Conservation (phyloP, 495 filamentous ascomycete species). For the Xylaria sp. region DNA sequence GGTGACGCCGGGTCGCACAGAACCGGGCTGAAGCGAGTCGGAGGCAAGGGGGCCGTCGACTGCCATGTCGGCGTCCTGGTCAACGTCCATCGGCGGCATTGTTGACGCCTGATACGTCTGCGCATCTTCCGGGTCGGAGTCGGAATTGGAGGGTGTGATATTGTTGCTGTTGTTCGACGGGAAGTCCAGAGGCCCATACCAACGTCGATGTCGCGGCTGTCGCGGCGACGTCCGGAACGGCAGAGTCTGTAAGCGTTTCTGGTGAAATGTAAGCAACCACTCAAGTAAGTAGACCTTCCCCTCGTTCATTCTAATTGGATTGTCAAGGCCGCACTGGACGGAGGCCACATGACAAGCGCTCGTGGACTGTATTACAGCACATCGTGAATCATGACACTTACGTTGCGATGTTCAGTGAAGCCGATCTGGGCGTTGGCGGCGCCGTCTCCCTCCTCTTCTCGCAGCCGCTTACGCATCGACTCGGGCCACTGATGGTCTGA, state of each 20-base stretch:
- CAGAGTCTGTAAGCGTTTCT: constrained; percentile 58
- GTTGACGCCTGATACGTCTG: constrained; percentile 33
- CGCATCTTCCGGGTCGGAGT: constrained; percentile 46
- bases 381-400: constrained; percentile 37
- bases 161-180: constrained; percentile 38
- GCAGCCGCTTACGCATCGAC: constrained; percentile 35
- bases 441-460: constrained; percentile 36
- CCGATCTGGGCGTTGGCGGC: constrained; percentile 41
- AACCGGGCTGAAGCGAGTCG: constrained; percentile 44
- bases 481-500: constrained; percentile 37
- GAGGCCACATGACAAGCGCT: background rate
- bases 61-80: constrained; percentile 64
- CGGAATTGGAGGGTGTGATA: constrained; percentile 46
- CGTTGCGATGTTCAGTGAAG: constrained; percentile 57
- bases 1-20: constrained; percentile 34
- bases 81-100: constrained; percentile 40
- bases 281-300: background rate
- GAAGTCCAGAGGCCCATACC: constrained; percentile 44
- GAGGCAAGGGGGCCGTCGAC: constrained; percentile 39
- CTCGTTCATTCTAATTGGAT: background rate
- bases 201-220: constrained; percentile 50
- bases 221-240: constrained; percentile 51
- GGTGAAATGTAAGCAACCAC: constrained; percentile 16
- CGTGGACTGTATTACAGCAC: constrained; percentile 11
- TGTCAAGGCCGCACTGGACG: background rate